Conservation (phyloP, 768 basidiomycete genomes). For the Termitomyces sp. region DNA sequence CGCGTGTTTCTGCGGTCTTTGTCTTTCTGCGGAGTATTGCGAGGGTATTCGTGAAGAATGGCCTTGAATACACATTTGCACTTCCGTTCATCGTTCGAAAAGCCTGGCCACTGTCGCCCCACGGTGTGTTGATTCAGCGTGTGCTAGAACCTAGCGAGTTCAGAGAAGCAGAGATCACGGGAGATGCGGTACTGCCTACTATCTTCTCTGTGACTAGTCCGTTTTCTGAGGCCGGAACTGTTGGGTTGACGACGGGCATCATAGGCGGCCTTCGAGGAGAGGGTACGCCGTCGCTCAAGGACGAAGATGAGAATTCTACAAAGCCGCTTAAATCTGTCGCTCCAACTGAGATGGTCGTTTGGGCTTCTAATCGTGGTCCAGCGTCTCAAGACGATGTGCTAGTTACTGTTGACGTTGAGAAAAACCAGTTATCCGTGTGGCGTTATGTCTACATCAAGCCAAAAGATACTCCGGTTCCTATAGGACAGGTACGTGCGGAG, state of each 20-base stretch:
- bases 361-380: slow-evolving; percentile 42
- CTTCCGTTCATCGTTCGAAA: slow-evolving; percentile 75
- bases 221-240: slow-evolving; percentile 66
- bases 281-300: slow-evolving; percentile 34
- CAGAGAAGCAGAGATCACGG: slow-evolving; percentile 57
- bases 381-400: slow-evolving; percentile 41
- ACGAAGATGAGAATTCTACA: slow-evolving; percentile 47
- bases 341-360: slow-evolving; percentile 60
- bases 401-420: slow-evolving; percentile 55
- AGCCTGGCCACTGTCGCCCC: slow-evolving; percentile 75
- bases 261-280: slow-evolving; percentile 34
- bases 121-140: slow-evolving; percentile 76
- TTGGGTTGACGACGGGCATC: slow-evolving; percentile 64
- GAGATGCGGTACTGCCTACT: slow-evolving; percentile 69
- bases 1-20: slow-evolving; percentile 57
- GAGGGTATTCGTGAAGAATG: slow-evolving; percentile 65
- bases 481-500: slow-evolving; percentile 20
- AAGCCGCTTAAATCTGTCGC: slow-evolving; percentile 51
- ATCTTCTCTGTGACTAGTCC: slow-evolving; percentile 76
- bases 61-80: slow-evolving; percentile 70
- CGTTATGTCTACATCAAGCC: slow-evolving; percentile 64
- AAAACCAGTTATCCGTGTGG: slow-evolving; percentile 58
- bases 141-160: slow-evolving; percentile 63
- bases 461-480: slow-evolving; percentile 43
- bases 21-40: slow-evolving; percentile 74